Evolutionary conservation across 306 rosid genomes (phyloP), one percentile per base, ranked within the genome.

Genomic region (Alnus rubra): DNA sequence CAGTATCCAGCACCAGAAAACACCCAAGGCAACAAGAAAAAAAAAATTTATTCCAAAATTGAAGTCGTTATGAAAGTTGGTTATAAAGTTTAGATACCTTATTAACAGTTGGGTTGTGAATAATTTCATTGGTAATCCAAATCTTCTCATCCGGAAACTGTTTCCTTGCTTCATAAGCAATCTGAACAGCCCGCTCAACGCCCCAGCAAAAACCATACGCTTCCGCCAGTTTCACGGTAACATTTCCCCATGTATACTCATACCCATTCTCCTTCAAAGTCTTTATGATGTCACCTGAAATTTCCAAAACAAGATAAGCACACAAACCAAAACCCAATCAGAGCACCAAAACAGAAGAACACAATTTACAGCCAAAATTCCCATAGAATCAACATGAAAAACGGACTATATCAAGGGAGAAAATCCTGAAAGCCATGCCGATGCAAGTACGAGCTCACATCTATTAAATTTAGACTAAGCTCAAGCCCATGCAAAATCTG

Each of bases 151-250:
- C 80, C 5, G 99, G 97, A 78, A 90, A 96, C 81, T 96, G 99
- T 78, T 93, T 93, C 79, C 99, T 89, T 3, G 99, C 99, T 80
- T 96, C 99, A 56, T 96, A 96, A 13, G 99, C 99, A 77, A 96
- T 96, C 83, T 91, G 99, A n/a, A 96, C 96, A 48, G 98, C 98
- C 69, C 99, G 87, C 84, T 96, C 99, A 5, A 96, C 99, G 10
- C 98, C 99, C 99, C 98, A 93, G 71, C 99, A 96, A 80, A 93
- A 96, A 2, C 98, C 99, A 88, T 83, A 96, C 2, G 99, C 39
- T 76, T 96, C 98, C n/a, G 98, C 99, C 69, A 96, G 84, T 83
- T 87, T 91, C 83, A 96, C 99, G 0, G 94, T 96, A 68, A 96
- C 98, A 74, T 79, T 83, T 72, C 97, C 98, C 99, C 99, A 93